A percentile compares a stretch with the other conserved stretches of the same genome.
Evolutionary conservation across 495 filamentous ascomycete species (phyloP).

Genomic region (Neurospora sp.): DNA sequence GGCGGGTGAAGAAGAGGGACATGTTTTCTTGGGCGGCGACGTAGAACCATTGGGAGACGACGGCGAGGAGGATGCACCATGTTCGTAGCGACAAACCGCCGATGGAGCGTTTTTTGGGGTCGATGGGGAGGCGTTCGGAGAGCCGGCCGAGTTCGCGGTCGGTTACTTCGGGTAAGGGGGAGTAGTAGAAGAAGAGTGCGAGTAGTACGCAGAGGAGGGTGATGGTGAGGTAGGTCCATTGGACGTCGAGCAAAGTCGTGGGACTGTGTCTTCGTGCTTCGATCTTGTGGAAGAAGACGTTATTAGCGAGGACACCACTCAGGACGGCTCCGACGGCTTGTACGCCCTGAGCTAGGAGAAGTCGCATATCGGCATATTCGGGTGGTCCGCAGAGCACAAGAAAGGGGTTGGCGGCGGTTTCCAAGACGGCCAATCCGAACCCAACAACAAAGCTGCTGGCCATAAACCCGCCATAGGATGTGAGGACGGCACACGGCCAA

Average conservation of each 20-base stretch:
- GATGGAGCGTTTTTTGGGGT: constrained; percentile 27
- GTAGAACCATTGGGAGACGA: constrained; percentile 65
- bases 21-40: constrained; percentile 62
- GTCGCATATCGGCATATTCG: constrained; percentile 42
- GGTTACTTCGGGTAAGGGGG: constrained; percentile 43
- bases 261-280: constrained; percentile 6
- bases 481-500: constrained; percentile 46
- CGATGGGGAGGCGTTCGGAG: constrained; percentile 29
- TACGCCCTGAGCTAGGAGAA: constrained; percentile 59
- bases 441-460: constrained; percentile 61
- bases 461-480: constrained; percentile 63
- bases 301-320: constrained; percentile 54
- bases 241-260: constrained; percentile 49
- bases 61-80: constrained; percentile 47
- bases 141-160: constrained; percentile 40
- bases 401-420: constrained; percentile 58
- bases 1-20: constrained; percentile 51
- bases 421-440: constrained; percentile 57
- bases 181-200: constrained; percentile 49
- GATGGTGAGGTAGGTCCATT: constrained; percentile 69
- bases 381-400: constrained; percentile 46
- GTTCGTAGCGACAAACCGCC: constrained; percentile 29
- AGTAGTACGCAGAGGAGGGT: constrained; percentile 61
- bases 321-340: constrained; percentile 60
- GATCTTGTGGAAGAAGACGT: constrained; percentile 48